Conservation (phyloP, 352 stramenopile genomes). For the Globisporangium splendens region DNA sequence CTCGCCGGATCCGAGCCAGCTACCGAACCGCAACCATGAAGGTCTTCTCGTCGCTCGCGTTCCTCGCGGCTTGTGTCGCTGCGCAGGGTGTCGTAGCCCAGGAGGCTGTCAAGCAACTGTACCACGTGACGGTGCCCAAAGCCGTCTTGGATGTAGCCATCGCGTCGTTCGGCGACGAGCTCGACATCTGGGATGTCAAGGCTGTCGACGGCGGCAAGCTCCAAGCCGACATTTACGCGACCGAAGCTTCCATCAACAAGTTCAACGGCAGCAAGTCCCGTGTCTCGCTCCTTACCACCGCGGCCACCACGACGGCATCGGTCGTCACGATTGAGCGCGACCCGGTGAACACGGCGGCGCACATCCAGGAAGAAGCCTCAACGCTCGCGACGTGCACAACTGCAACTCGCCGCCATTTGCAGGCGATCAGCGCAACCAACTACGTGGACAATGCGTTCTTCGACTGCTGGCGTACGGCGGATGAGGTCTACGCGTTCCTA, state of each 20-base stretch:
- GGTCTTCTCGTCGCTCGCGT: constrained; percentile 18
- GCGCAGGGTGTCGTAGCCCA: constrained; percentile 17
- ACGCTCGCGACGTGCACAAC: constrained; percentile 2
- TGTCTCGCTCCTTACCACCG: not conserved
- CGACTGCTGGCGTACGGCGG: constrained; percentile 22
- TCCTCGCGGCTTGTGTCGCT: constrained; percentile 14
- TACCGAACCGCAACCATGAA: constrained; percentile 14
- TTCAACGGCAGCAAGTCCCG: constrained; percentile 1
- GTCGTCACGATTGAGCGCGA: constrained; percentile 2
- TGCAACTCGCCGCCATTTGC: constrained; percentile 3
- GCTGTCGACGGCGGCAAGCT: constrained; percentile 1
- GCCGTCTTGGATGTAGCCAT: constrained; percentile 10
- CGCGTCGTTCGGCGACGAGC: constrained; percentile 6
- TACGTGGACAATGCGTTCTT: constrained; percentile 28
- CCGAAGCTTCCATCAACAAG: constrained; percentile 4
- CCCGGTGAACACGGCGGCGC: constrained; percentile 1
- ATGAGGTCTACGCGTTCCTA: constrained; percentile 25
- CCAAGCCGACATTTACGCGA: constrained; percentile 10
- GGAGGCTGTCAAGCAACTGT: constrained; percentile 24
- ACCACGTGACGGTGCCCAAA: constrained; percentile 29
- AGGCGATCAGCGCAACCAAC: not conserved
- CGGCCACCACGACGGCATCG: not conserved
- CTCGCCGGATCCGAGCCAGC: not conserved
- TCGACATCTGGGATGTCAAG: constrained; percentile 11
- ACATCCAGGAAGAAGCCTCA: constrained; percentile 1